Conservation (phyloP, 257 asterid genomes). For the Orobanche coerulescens region DNA sequence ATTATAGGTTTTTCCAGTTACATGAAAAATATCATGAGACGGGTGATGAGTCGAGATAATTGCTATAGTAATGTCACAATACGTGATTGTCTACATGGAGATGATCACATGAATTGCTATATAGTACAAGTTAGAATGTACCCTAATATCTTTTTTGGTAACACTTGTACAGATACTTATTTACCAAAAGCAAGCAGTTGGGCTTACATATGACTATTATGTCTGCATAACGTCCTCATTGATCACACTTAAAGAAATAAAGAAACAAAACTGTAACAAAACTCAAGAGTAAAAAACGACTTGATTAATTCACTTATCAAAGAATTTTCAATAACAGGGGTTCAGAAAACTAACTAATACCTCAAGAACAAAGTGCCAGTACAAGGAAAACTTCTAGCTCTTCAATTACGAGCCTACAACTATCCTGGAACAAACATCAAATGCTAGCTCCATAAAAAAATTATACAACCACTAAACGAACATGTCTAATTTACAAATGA, state of each 20-base stretch:
- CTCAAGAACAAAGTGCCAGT: slow-evolving; percentile 35
- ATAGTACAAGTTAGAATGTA: too few species aligned
- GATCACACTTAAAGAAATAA: not conserved
- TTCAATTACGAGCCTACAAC: slow-evolving; percentile 31
- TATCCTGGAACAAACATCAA: slow-evolving; percentile 34
- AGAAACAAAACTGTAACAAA: not conserved
- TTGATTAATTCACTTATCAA: slow-evolving; percentile 16
- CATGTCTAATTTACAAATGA: slow-evolving; percentile 52
- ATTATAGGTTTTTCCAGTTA: too few species aligned
- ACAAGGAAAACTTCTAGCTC: slow-evolving; percentile 36
- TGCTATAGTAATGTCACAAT: too few species aligned
- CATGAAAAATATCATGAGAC: too few species aligned
- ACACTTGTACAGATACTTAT: too few species aligned
- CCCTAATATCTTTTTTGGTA: too few species aligned
- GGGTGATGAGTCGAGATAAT: too few species aligned
- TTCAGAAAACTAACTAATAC: slow-evolving; percentile 34
- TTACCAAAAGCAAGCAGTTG: not conserved
- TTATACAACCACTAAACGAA: slow-evolving; percentile 39
- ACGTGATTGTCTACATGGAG: too few species aligned
- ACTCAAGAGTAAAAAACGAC: not conserved
- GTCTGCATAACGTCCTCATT: not conserved
- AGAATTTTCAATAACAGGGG: slow-evolving; percentile 33
- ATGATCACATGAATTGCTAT: too few species aligned
- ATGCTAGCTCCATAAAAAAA: slow-evolving; percentile 37
- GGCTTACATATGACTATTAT: not conserved